Evolutionary conservation across 2,329 filamentous ascomycete genomes (phyloP).

Genomic region (Arthrobotrys pseudoclavata): DNA sequence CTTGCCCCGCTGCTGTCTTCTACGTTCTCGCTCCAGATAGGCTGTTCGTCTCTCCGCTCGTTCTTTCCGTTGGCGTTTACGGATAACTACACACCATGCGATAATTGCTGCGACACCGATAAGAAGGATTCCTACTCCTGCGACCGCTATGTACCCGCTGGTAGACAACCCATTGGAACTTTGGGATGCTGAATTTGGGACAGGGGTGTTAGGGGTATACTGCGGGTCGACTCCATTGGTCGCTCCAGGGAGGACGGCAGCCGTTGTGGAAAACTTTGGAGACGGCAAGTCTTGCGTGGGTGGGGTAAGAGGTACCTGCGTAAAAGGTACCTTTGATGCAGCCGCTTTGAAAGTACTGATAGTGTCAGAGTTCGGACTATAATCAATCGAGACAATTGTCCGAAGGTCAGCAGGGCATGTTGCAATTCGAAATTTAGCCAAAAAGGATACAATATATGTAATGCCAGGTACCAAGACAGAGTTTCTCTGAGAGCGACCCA

Average conservation of each 20-base stretch:
- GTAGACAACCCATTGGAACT: constrained; percentile 39
- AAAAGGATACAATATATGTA: constrained; percentile 51
- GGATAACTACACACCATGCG: constrained; percentile 39
- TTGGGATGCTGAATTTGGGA: constrained; percentile 11
- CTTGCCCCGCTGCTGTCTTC: constrained; percentile 47
- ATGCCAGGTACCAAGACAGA: constrained; percentile 41
- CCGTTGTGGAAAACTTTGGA: constrained; percentile 47
- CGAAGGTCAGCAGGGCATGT: constrained; percentile 42
- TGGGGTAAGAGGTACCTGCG: constrained; percentile 45
- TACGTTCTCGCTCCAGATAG: constrained; percentile 40
- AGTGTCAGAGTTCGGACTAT: constrained; percentile 44
- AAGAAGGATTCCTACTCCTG: constrained; percentile 46
- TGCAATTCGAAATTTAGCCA: constrained; percentile 46
- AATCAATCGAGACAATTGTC: constrained; percentile 25
- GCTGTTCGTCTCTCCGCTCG: constrained; percentile 24
- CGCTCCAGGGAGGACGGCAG: constrained; percentile 12
- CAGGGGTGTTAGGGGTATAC: constrained; percentile 39
- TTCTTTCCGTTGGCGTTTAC: constrained; percentile 32
- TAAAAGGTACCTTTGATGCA: constrained; percentile 46
- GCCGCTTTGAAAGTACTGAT: constrained; percentile 47
- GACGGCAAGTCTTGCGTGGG: constrained; percentile 51
- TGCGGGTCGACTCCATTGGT: constrained; percentile 28
- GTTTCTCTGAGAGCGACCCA: constrained; percentile 6
- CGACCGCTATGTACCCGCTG: constrained; percentile 55
- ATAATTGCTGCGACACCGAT: constrained; percentile 34